Base-by-base conservation (phyloP, 441 rosid genomes). In the Lepidium campestre region DNA sequence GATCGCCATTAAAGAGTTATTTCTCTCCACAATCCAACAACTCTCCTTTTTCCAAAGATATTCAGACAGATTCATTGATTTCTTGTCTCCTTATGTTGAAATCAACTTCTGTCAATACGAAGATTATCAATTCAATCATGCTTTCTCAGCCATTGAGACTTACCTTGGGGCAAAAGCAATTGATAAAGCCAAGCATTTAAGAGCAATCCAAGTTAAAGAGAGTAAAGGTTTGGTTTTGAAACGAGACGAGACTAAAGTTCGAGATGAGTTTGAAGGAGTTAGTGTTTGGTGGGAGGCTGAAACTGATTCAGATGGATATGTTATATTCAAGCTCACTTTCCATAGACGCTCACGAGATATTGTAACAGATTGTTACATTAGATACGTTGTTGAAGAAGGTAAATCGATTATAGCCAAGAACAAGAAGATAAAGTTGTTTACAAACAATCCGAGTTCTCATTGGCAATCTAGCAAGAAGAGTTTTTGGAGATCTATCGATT, bases 401-500 rank as follows among this genome's bases (percentile, higher is more conserved):
- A 74, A 57, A 45, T 73, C 62, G 1, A 56, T 72, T 10, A 32
- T 49, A 25, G 62, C 62, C 32, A 74, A 10, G 71, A 81, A 71
- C 49, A 77, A 75, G 71, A 80, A 73, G 73, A 74, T 71, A 67
- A 76, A 69, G 66, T 75, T 81, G 34, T 68, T 57, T 29, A 81
- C 80, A 6, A 81, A 79, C 53, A 76, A 61, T 22, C 79, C 62
- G 14, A 71, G 76, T 42, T 53, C 62, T n/a, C 25, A 48, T 1
- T 76, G 76, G 74, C 20, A 11, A 22, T 35, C 68, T 0, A 41
- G 68, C 75, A 89, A 82, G 81, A 82, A 65, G 29, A 80, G 88
- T 4, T 68, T 82, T 79, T 87, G 96, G 93, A 89, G 93, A 55
- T 89, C 82, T 39, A 83, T 87, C 14, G 83, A 76, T 20, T 89